phyloP scores from a whole-genome alignment of 805 yeast genomes.

The Candida nitratophila region DNA sequence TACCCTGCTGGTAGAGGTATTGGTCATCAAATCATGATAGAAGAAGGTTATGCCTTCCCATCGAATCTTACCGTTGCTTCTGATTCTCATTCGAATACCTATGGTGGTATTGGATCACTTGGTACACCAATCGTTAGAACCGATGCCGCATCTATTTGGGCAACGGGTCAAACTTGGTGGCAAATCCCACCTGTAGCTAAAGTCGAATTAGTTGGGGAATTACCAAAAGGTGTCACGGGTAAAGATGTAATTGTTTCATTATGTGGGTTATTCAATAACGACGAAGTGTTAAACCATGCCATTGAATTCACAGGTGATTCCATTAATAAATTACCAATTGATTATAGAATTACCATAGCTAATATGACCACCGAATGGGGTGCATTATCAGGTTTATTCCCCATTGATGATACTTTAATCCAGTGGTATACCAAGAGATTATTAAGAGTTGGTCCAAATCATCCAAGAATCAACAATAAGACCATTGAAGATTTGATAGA shows the following conservation, averaged over 20 bases:
- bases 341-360: constrained; percentile 86
- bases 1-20: constrained; percentile 99
- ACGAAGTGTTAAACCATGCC: constrained; percentile 89
- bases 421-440: constrained; percentile 71
- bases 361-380: constrained; percentile 99
- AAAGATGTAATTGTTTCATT: constrained; percentile 95
- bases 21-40: constrained; percentile 98
- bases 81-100: constrained; percentile 95
- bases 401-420: constrained; percentile 77
- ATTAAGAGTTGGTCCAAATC: constrained; percentile 37
- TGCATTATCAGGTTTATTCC: constrained; percentile 93
- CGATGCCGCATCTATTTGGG: constrained; percentile 99
- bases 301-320: constrained; percentile 89
- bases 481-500: constrained; percentile 48
- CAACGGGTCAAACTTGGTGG: constrained; percentile 99
- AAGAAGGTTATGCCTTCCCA: constrained; percentile 98
- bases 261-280: constrained; percentile 89
- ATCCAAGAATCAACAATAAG: constrained; percentile 70
- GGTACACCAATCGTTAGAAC: constrained; percentile 99
- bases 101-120: constrained; percentile 92
- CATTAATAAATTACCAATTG: constrained; percentile 60
- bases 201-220: constrained; percentile 75
- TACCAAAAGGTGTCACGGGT: constrained; percentile 87
- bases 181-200: constrained; percentile 98
- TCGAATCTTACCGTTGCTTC: constrained; percentile 90